These are phyloP conservation scores for Xanthoconium stramineum DNA, from an alignment of 768 basidiomycete genomes.

Conservation along the genomic window DNA sequence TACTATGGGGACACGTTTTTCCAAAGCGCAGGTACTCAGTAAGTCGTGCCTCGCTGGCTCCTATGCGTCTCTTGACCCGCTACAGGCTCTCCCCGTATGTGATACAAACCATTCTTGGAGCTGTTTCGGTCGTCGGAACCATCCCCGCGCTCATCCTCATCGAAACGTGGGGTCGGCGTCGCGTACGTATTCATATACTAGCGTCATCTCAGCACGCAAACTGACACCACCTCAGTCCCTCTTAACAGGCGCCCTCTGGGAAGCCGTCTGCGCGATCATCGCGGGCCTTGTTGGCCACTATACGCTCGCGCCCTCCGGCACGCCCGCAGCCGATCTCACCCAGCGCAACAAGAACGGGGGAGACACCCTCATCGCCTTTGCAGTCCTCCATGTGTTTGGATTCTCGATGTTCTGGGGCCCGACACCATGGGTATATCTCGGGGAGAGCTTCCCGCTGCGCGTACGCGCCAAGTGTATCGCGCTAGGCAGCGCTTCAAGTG, in stretches of 20 bases:
- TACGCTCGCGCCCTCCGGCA: constrained; percentile 53
- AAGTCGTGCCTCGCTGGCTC: constrained; percentile 13
- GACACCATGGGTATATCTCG: constrained; percentile 73
- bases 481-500: constrained; percentile 58
- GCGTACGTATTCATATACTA: constrained; percentile 33
- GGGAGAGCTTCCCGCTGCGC: constrained; percentile 77
- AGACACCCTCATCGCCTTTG: constrained; percentile 67
- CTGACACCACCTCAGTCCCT: not conserved
- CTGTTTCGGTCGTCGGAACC: constrained; percentile 69
- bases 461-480: constrained; percentile 75
- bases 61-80: not conserved
- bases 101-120: constrained; percentile 71
- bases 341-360: constrained; percentile 45
- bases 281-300: constrained; percentile 72
- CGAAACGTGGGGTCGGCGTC: constrained; percentile 71
- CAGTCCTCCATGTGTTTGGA: constrained; percentile 67
- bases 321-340: constrained; percentile 46
- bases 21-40: constrained; percentile 63
- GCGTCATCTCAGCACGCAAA: constrained; percentile 19
- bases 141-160: constrained; percentile 66
- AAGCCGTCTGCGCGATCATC: constrained; percentile 61
- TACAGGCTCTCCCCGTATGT: constrained; percentile 59
- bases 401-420: constrained; percentile 78
- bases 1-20: constrained; percentile 19
- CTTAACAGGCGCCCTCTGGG: constrained; percentile 46